Percentiles rank a stretch among this genome's conserved stretches.
Conservation (phyloP, 2,329 filamentous ascomycete species). For the Verticillium isaacii region DNA sequence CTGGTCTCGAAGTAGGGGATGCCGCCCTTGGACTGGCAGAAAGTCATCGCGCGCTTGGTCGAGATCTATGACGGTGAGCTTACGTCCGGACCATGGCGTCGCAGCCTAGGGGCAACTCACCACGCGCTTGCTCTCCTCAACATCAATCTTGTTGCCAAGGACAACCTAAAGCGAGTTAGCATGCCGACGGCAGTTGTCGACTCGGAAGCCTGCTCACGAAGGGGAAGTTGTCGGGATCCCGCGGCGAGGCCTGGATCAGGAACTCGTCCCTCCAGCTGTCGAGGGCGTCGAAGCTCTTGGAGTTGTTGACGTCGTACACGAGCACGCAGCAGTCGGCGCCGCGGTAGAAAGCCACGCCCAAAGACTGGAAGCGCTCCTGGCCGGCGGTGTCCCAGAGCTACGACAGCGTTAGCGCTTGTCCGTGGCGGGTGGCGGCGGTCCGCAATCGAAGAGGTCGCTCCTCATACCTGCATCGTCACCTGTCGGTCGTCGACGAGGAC, state of each 20-base stretch:
- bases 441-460: background rate
- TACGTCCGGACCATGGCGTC: background rate
- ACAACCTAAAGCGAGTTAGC: conserved; percentile 60
- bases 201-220: conserved; percentile 67
- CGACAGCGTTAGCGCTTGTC: conserved; percentile 5
- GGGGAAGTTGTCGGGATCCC: conserved; percentile 95
- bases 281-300: conserved; percentile 97
- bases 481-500: conserved; percentile 94
- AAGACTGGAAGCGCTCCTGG: conserved; percentile 94
- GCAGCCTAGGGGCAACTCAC: conserved; percentile 37
- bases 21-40: conserved; percentile 94
- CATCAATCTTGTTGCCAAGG: conserved; percentile 97
- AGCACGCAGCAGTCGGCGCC: conserved; percentile 97
- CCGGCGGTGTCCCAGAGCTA: conserved; percentile 97
- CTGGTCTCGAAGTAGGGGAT: conserved; percentile 99
- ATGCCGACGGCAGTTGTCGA: background rate
- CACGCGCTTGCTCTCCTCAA: conserved; percentile 95
- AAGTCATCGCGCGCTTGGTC: conserved; percentile 92
- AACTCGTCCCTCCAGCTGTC: conserved; percentile 99
- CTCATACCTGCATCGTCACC: conserved; percentile 90
- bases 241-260: conserved; percentile 90
- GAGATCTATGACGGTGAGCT: conserved; percentile 59
- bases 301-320: conserved; percentile 98
- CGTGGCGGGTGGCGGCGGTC: conserved; percentile 3
- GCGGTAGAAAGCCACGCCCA: conserved; percentile 95